Conservation (phyloP, 306 rosid genomes). For the Cicer yamashitae region DNA sequence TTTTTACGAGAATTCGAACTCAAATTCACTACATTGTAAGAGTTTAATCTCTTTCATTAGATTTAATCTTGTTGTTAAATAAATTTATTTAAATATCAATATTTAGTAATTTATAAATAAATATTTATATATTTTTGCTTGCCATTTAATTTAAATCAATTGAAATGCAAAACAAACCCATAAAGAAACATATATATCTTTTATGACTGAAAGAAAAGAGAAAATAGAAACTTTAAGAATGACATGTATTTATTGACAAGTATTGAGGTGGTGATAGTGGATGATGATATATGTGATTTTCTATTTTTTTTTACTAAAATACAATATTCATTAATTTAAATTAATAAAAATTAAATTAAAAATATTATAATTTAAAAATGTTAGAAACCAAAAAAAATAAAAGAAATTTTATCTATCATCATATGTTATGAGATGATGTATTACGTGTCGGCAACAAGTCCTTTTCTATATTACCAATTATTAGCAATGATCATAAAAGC, state of each 20-base stretch:
- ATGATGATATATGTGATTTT: conserved; percentile 7
- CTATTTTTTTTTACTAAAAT: too few species aligned
- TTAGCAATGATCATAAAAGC: not conserved
- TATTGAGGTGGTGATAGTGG: conserved; percentile 1
- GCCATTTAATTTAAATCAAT: too few species aligned
- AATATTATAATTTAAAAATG: too few species aligned
- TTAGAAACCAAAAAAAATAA: too few species aligned
- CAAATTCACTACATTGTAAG: too few species aligned
- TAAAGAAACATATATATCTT: not conserved
- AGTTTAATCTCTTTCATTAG: too few species aligned
- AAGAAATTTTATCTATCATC: not conserved
- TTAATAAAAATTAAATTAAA: too few species aligned
- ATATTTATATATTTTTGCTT: not conserved
- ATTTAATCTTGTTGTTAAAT: too few species aligned
- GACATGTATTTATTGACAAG: not conserved
- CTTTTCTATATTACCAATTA: conserved; percentile 24
- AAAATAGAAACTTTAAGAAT: conserved; percentile 9
- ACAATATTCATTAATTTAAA: too few species aligned
- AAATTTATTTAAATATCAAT: not conserved
- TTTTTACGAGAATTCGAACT: too few species aligned
- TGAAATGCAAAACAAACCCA: too few species aligned
- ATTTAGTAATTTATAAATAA: not conserved
- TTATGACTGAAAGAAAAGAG: not conserved
- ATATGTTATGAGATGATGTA: conserved; percentile 1
- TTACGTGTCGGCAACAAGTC: conserved; percentile 42